phyloP scores from a whole-genome alignment of 225 moss, liverwort and hornwort genomes.

The Marchantia polymorpha region DNA sequence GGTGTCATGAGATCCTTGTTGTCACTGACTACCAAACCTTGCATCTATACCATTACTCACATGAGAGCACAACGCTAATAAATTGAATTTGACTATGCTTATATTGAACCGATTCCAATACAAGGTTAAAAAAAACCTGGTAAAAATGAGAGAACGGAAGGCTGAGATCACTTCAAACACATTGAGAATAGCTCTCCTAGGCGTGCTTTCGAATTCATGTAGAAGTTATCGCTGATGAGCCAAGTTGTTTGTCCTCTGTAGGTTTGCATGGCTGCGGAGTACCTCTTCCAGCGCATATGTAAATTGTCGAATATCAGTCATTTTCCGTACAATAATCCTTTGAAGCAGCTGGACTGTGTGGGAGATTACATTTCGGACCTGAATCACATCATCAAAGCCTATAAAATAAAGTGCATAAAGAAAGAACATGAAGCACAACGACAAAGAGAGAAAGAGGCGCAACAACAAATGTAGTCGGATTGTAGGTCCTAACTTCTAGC shows the following conservation, averaged over 20 bases:
- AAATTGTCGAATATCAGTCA: constrained; percentile 64
- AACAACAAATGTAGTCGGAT: constrained; percentile 6
- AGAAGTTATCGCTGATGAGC: not conserved
- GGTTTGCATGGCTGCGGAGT: constrained; percentile 74
- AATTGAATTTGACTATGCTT: too few relatives aligned
- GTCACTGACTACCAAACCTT: too few relatives aligned
- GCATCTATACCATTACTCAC: too few relatives aligned
- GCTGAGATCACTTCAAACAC: too few relatives aligned
- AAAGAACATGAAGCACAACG: constrained; percentile 38
- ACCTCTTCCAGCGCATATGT: constrained; percentile 64
- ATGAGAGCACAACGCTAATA: too few relatives aligned
- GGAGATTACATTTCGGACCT: constrained; percentile 65
- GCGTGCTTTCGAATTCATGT: not conserved
- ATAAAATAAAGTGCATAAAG: constrained; percentile 26
- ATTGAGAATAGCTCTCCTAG: not conserved
- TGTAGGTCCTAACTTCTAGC: too few relatives aligned
- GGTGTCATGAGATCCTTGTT: too few relatives aligned
- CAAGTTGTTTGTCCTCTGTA: constrained; percentile 21
- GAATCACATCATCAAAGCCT: constrained; percentile 40
- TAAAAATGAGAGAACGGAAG: too few relatives aligned
- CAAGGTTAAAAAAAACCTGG: too few relatives aligned
- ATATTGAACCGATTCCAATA: too few relatives aligned
- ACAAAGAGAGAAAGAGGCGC: constrained; percentile 28
- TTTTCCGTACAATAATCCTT: constrained; percentile 54
- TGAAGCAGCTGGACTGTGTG: constrained; percentile 70